Base-by-base conservation (phyloP, 140 eudicot species). In the Senecio squalidus region DNA sequence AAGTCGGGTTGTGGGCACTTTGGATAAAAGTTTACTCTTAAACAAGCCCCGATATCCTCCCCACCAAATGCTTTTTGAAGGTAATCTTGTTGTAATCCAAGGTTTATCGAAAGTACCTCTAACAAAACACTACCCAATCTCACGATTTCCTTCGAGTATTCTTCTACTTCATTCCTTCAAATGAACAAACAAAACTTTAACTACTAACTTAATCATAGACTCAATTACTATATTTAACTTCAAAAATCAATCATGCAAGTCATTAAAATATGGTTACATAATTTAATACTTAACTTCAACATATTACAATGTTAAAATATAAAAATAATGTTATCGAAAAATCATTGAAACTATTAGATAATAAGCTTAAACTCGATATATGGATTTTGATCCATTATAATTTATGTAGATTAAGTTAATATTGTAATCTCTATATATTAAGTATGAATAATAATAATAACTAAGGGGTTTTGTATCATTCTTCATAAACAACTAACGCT, bases 1-100 rank as follows among this genome's bases (percentile, higher is more conserved):
- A 90, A 54, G 61, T 90, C 95, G 6, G 97, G 97, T 49, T 90
- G 95, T 0, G 97, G 97, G 41, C 97, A 90, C 33, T 80, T 90
- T 18, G 97, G 95, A 63, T 90, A 90, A 26, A 72, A 90, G 61
- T 90, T 90, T 2, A 76, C 90, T 58, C 97, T 69, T 16, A 90
- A 68, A 60, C 97, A 85, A 5, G 97, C 94, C 43, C 95, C 97
- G 2, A 80, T 28, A 36, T 90, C 73, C 2, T 86, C 85, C 10
- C 97, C 95, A n/a, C 97, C 97, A 53, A 90, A 86, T 24, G 88
- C 74, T 13, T 86, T 66, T 69, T 79, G 95, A 21, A 89, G 85
- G 46, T 43, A 49, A 47, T 77, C 81, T 26, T 70, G 84, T 20
- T 46, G 36, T 38, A 89, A 58, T 45, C 95, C 97, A 3, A 90